phyloP scores from a whole-genome alignment of 2,329 filamentous ascomycete species.

The Atkinsonella texensis region DNA sequence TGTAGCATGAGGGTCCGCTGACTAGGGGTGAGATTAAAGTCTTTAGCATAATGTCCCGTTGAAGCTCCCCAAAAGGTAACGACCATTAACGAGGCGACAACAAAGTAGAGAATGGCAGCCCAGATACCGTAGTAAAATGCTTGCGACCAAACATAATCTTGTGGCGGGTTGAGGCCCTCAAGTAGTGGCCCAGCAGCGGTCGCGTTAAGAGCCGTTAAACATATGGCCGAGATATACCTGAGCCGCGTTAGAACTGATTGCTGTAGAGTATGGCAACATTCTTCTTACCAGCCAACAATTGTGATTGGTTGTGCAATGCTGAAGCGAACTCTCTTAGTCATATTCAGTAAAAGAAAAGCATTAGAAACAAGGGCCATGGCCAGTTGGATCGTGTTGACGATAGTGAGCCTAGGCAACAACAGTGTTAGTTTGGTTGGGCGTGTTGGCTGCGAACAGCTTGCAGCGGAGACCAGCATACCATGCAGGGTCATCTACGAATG shows the following conservation, averaged over 20 bases:
- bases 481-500: conserved; percentile 50
- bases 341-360: conserved; percentile 73
- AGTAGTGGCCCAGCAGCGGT: conserved; percentile 50
- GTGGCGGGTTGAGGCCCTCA: conserved; percentile 21
- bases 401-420: conserved; percentile 45
- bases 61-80: conserved; percentile 71
- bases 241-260: background rate
- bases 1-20: conserved; percentile 86
- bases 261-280: background rate
- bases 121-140: conserved; percentile 82
- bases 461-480: conserved; percentile 41
- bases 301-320: conserved; percentile 72
- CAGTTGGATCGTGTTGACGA: conserved; percentile 67
- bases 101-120: conserved; percentile 66
- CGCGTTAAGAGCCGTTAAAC: conserved; percentile 53
- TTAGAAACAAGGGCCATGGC: conserved; percentile 68
- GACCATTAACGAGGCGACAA: conserved; percentile 64
- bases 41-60: conserved; percentile 56
- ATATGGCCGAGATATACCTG: conserved; percentile 46
- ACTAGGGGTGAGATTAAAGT: conserved; percentile 65
- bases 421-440: background rate
- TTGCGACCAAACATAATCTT: conserved; percentile 57
- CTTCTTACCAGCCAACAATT: conserved; percentile 61
- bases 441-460: background rate
- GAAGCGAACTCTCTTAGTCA: conserved; percentile 69